phyloP scores from a whole-genome alignment of 2,329 filamentous ascomycete species.

The Alternaria metachromatica region DNA sequence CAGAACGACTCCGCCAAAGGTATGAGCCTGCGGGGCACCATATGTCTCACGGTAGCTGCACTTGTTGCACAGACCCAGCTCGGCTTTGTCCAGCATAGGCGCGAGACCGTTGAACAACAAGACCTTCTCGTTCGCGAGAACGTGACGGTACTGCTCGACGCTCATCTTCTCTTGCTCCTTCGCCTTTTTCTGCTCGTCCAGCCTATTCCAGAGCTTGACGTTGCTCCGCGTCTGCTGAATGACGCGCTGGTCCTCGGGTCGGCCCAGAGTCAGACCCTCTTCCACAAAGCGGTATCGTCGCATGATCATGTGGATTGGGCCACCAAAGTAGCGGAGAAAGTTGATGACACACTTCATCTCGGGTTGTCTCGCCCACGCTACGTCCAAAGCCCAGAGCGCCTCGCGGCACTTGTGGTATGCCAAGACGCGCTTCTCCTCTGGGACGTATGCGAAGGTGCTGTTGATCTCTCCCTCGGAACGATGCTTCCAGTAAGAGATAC shows the following conservation, averaged over 20 bases:
- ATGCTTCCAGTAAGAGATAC: constrained; percentile 45
- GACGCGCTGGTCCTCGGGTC: not conserved
- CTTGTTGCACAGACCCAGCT: not conserved
- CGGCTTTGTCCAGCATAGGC: not conserved
- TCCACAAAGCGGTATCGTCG: constrained; percentile 13
- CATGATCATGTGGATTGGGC: constrained; percentile 10
- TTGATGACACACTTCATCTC: constrained; percentile 8
- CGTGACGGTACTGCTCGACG: not conserved
- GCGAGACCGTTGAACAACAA: not conserved
- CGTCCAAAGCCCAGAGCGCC: constrained; percentile 5
- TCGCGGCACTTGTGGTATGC: constrained; percentile 15
- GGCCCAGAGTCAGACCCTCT: not conserved
- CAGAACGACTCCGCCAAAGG: not conserved
- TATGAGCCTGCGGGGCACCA: not conserved
- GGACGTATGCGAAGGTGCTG: constrained; percentile 43
- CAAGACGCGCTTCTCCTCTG: constrained; percentile 23
- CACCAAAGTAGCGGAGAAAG: constrained; percentile 8
- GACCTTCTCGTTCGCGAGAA: not conserved
- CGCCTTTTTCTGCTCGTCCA: not conserved
- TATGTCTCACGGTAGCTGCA: not conserved
- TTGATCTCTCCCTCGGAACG: constrained; percentile 46
- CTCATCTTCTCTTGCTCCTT: not conserved
- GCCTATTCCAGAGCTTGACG: constrained; percentile 1
- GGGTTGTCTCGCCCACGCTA: not conserved
- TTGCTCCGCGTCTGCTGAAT: not conserved